phyloP scores from a whole-genome alignment of 2,329 filamentous ascomycete genomes.

The Chaetomium olivaceum region DNA sequence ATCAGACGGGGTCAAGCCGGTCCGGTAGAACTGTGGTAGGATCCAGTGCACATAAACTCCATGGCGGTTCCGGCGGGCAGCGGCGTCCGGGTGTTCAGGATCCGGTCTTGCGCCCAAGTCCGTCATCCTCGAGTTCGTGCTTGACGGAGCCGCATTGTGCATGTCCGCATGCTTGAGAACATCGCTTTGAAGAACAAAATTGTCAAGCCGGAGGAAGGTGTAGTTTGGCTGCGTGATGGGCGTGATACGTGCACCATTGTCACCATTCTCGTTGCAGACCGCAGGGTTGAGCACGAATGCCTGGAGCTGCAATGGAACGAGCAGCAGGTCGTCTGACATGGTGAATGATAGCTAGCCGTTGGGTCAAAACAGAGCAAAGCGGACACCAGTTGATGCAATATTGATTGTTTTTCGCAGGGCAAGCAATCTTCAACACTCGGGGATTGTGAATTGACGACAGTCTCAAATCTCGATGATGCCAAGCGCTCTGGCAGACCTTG shows the following conservation, averaged over 20 bases:
- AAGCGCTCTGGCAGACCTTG: no score
- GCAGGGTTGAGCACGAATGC: not conserved
- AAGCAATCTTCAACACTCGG: no score
- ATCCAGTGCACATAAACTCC: constrained; percentile 49
- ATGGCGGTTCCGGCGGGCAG: constrained; percentile 34
- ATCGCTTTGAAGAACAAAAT: constrained; percentile 42
- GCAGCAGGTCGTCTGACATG: constrained; percentile 1
- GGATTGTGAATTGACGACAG: no score
- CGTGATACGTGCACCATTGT: not conserved
- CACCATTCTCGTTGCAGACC: not conserved
- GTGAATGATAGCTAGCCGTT: not conserved
- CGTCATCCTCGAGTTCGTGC: constrained; percentile 40
- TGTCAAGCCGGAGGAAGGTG: constrained; percentile 44
- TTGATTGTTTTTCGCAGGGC: not conserved
- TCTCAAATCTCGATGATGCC: no score
- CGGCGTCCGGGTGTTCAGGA: not conserved
- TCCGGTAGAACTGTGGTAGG: constrained; percentile 42
- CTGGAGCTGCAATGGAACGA: constrained; percentile 6
- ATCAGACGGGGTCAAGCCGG: constrained; percentile 27
- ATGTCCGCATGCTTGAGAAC: constrained; percentile 42
- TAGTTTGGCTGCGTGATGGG: constrained; percentile 49
- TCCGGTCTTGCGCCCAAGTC: constrained; percentile 36
- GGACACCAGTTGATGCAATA: not conserved
- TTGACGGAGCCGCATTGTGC: constrained; percentile 38
- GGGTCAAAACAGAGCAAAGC: not conserved